Evolutionary conservation across 2,329 filamentous ascomycete genomes (phyloP).

Genomic region (Beauveria varroae): DNA sequence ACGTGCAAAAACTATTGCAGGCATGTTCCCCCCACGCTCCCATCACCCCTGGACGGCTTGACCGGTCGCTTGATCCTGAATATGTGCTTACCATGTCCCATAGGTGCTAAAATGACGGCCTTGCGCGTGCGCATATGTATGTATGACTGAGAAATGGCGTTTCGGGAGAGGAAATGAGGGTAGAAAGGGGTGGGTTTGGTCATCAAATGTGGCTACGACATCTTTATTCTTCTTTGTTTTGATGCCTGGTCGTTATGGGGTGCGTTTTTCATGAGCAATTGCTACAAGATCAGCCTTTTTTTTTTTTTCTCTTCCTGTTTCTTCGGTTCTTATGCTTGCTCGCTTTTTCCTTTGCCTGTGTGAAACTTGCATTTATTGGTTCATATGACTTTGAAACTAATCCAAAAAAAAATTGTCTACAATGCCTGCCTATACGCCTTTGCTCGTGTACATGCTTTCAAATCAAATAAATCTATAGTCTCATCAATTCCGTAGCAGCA

Average conservation of each 20-base stretch:
- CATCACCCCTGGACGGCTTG: too few relatives aligned
- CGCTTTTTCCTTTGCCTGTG: not conserved
- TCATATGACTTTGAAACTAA: not conserved
- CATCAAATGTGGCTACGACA: not conserved
- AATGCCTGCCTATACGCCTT: not conserved
- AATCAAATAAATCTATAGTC: constrained; percentile 6
- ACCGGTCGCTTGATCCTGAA: too few relatives aligned
- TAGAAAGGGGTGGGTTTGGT: not conserved
- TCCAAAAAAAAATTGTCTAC: not conserved
- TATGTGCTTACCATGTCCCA: constrained; percentile 13
- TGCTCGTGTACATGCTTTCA: not conserved
- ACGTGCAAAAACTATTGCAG: constrained; percentile 11
- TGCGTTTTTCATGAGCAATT: not conserved
- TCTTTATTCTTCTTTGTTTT: not conserved
- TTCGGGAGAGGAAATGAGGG: not conserved
- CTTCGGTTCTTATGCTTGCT: not conserved
- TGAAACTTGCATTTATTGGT: too few relatives aligned
- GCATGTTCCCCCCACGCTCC: too few relatives aligned
- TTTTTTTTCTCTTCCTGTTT: not conserved
- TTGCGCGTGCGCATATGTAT: too few relatives aligned
- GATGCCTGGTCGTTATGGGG: constrained; percentile 15
- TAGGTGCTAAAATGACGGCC: not conserved
- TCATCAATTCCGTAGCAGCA: constrained; percentile 16
- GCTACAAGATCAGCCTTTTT: not conserved
- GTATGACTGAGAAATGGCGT: not conserved